These are phyloP conservation scores for Pyrenophora graminea DNA, from an alignment of 2,329 filamentous ascomycete genomes.

Conservation along the genomic window DNA sequence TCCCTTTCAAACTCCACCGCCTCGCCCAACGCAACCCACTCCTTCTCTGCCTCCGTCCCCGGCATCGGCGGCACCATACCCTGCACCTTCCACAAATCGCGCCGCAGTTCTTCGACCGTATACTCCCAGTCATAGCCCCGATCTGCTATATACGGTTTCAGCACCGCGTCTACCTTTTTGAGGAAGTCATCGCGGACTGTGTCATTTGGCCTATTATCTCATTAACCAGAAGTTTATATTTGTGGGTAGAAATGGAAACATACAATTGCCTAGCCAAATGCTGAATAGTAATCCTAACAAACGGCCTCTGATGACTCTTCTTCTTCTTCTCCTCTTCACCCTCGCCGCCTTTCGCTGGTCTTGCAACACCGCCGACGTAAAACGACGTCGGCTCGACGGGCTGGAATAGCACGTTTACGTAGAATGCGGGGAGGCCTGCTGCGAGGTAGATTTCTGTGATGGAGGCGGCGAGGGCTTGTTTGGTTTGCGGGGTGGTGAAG, in stretches of 20 bases:
- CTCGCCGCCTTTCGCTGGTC: too few species aligned
- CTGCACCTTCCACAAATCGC: conserved; percentile 52
- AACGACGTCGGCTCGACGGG: conserved; percentile 26
- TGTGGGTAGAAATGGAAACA: too few species aligned
- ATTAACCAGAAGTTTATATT: neutral
- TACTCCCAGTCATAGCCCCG: conserved; percentile 53
- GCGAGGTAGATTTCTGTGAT: conserved; percentile 50
- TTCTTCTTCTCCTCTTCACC: too few species aligned
- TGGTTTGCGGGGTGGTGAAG: conserved; percentile 38
- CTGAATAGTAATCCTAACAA: conserved; percentile 44
- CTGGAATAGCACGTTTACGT: conserved; percentile 51
- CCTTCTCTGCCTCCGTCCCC: conserved; percentile 42
- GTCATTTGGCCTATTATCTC: conserved; percentile 1
- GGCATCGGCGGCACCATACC: conserved; percentile 46
- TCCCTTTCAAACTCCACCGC: conserved; percentile 25
- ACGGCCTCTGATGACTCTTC: conserved; percentile 26
- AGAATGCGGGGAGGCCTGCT: conserved; percentile 50
- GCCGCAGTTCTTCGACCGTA: conserved; percentile 50
- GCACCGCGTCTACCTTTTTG: conserved; percentile 32
- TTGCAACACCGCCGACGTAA: conserved; percentile 39
- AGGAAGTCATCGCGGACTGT: conserved; percentile 20
- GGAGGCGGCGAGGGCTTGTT: conserved; percentile 38
- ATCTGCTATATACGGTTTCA: conserved; percentile 50
- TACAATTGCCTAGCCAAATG: conserved; percentile 40
- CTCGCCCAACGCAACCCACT: conserved; percentile 37